A percentile compares a stretch with the other conserved stretches of the same genome.
These are phyloP conservation scores for Ustilago lituana DNA, from an alignment of 1,284 basidiomycete species.

Conservation along the genomic window DNA sequence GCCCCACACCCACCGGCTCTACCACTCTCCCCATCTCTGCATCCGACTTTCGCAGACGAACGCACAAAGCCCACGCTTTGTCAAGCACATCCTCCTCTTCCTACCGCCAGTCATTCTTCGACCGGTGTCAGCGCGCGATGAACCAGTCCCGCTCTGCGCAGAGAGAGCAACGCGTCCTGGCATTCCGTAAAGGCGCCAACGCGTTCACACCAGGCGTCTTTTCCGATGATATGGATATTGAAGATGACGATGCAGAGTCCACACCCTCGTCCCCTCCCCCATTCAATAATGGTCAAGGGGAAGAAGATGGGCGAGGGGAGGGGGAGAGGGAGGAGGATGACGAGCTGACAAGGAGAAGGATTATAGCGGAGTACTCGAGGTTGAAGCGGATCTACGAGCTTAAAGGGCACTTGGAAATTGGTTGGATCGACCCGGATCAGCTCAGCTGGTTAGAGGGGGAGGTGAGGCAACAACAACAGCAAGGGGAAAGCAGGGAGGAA, in stretches of 20 bases:
- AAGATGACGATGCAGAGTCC: not conserved
- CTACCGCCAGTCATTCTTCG: constrained; percentile 37
- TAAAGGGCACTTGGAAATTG: constrained; percentile 42
- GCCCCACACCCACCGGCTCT: constrained; percentile 16
- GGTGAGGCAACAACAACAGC: constrained; percentile 1
- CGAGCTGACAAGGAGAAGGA: constrained; percentile 32
- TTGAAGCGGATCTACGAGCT: constrained; percentile 43
- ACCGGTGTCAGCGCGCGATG: constrained; percentile 39
- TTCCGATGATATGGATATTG: constrained; percentile 8
- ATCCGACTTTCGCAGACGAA: not conserved
- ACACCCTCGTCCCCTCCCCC: not conserved
- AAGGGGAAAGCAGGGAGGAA: not conserved
- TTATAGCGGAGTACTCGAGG: constrained; percentile 42
- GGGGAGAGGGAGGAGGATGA: constrained; percentile 34
- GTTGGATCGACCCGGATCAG: constrained; percentile 50
- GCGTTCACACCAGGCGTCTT: constrained; percentile 16
- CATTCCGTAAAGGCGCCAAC: constrained; percentile 25
- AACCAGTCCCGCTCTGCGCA: not conserved
- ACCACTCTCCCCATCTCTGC: no score
- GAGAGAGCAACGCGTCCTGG: not conserved
- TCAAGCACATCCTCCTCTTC: constrained; percentile 3
- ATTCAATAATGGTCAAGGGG: not conserved
- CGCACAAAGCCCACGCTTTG: constrained; percentile 12
- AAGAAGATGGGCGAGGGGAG: no score
- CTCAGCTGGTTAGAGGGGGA: constrained; percentile 35